Evolutionary conservation across 495 filamentous ascomycete species (phyloP).

Genomic region (Emericellopsis terricola): DNA sequence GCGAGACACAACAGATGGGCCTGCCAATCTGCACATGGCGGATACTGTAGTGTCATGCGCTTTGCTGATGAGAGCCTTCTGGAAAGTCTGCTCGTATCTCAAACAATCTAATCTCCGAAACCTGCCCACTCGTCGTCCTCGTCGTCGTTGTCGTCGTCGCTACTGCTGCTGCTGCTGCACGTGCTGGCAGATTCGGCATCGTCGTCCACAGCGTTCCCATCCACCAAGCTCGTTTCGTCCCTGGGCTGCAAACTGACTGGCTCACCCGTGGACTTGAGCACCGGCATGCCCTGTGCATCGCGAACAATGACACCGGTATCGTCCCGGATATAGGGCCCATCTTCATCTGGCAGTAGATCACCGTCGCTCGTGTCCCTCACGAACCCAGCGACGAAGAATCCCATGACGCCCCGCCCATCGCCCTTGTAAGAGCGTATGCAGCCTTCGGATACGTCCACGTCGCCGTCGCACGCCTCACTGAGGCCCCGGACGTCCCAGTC

Average conservation of each 20-base stretch:
- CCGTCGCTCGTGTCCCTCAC: constrained; percentile 16
- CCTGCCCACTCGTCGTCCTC: constrained; percentile 26
- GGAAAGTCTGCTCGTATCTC: too few species aligned
- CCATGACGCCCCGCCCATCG: constrained; percentile 49
- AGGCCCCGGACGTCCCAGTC: constrained; percentile 57
- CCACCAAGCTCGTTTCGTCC: constrained; percentile 8
- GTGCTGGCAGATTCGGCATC: constrained; percentile 2
- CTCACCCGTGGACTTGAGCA: constrained; percentile 14
- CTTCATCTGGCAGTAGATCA: constrained; percentile 5
- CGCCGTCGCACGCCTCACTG: constrained; percentile 18
- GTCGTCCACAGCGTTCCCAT: constrained; percentile 9
- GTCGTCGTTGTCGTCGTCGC: constrained; percentile 5
- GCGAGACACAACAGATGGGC: too few species aligned
- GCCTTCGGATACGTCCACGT: constrained; percentile 33
- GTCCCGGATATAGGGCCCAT: constrained; percentile 19
- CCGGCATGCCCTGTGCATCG: constrained; percentile 19
- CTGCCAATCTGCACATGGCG: too few species aligned
- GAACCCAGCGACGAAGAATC: constrained; percentile 29
- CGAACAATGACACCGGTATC: constrained; percentile 18
- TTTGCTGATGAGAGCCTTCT: too few species aligned
- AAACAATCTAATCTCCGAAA: constrained; percentile 25
- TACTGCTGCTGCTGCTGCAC: constrained; percentile 6
- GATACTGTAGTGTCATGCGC: too few species aligned
- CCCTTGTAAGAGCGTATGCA: constrained; percentile 71
- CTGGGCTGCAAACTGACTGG: not conserved